Base-by-base conservation (phyloP, 1,284 basidiomycete genomes). In the Apiotrichum mycotoxinovorans region DNA sequence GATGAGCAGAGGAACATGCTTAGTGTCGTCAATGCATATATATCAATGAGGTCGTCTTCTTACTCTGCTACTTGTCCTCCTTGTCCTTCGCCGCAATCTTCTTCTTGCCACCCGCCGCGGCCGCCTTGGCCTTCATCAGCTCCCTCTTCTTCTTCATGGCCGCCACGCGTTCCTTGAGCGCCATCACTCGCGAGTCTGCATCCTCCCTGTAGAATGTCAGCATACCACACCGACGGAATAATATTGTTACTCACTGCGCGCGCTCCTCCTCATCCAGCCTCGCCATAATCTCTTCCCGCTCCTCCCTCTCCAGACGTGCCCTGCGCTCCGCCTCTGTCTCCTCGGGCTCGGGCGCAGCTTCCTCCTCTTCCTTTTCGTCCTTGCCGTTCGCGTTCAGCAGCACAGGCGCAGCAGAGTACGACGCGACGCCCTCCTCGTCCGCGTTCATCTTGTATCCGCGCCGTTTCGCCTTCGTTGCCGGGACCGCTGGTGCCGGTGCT, bases 231-330 rank as follows among this genome's bases (percentile, higher is more conserved):
- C 15, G 7, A 30, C 10, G 18, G 11, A 20, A 23, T 23, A 12
- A 27, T 14, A 10, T 12, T 25, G 7, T 40, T 20, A 74, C 76
- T 69, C 56, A 78, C 75, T 78, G 77, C 25, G 76, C 77, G 37
- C 76, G 58, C 59, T 73, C 67, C 62, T 78, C 76, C 51, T 77
- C 77, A 52, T 76, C 73, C 33, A 78, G 56, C 14, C 77, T 56
- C 38, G 57, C 62, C 54, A 78, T 68, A 23, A 78, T 75, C 64
- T 77, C 77, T 59, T 78, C 77, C 51, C 66, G 65, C 65, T 78
- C 77, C 57, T 78, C 76, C 22, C 70, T 54, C 25, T 65, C 69
- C 43, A 72, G 15, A 23, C 75, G 57, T 33, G 54, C 71, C 44
- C 70, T 59, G 42, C 57, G 62, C 57, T 75, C 75, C 40, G 58